Conservation (phyloP, 257 asterid genomes). For the Solanum habrochaites region DNA sequence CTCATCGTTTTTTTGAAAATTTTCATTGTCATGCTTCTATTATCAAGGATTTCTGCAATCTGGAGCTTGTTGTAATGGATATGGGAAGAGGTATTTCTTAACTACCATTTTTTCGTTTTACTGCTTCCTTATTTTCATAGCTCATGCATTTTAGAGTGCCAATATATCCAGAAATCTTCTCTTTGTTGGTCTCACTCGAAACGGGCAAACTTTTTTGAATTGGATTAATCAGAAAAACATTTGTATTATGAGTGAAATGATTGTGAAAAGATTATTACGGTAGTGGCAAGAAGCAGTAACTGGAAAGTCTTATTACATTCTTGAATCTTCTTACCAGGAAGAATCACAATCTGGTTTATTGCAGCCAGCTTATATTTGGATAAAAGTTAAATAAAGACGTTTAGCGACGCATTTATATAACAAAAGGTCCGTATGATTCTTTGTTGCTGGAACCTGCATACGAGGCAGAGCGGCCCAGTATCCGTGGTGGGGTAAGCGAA, state of each 20-base stretch:
- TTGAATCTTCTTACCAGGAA: background rate
- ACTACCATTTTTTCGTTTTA: background rate
- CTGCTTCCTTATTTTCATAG: background rate
- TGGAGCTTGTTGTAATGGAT: slow-evolving; percentile 65
- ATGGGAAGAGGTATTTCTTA: slow-evolving; percentile 58
- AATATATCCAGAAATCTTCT: background rate
- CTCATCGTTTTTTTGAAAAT: background rate
- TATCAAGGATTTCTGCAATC: slow-evolving; percentile 38
- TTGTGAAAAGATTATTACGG: background rate
- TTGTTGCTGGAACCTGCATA: background rate
- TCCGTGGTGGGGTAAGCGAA: no score
- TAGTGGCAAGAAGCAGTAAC: background rate
- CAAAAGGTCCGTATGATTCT: background rate
- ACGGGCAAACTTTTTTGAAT: background rate
- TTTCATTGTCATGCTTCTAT: slow-evolving; percentile 6
- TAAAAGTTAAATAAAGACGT: background rate
- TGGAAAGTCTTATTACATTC: background rate
- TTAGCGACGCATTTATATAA: background rate
- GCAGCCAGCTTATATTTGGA: background rate
- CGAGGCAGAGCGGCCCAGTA: no score
- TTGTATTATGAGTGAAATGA: background rate
- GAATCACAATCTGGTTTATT: background rate
- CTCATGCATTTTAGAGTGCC: background rate
- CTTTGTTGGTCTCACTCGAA: background rate
- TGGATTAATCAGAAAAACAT: background rate